phyloP scores from a whole-genome alignment of 192 early-diverging fungal genomes.

The Backusella tuberculispora region DNA sequence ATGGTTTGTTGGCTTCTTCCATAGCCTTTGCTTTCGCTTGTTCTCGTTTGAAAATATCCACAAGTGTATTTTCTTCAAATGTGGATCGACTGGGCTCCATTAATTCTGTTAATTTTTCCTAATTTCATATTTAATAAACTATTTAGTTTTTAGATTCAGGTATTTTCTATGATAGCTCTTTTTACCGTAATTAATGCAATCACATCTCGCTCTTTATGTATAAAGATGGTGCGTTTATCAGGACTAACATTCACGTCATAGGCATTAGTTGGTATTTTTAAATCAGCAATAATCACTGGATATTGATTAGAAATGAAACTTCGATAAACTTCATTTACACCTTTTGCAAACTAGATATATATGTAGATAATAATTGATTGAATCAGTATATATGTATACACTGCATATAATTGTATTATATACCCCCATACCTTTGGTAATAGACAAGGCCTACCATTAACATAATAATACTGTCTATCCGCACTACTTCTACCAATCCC shows the following conservation, averaged over 20 bases:
- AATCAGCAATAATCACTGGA: constrained; percentile 76
- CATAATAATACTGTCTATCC: constrained; percentile 87
- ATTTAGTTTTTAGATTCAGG: background rate
- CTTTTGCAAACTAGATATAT: constrained; percentile 59
- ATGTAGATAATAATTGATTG: background rate
- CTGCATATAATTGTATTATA: background rate
- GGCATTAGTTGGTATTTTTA: constrained; percentile 59
- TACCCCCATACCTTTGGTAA: constrained; percentile 65
- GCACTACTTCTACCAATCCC: constrained; percentile 70
- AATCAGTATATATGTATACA: background rate
- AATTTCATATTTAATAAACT: background rate
- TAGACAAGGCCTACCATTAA: constrained; percentile 90
- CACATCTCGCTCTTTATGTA: constrained; percentile 71
- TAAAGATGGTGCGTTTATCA: constrained; percentile 89
- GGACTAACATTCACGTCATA: constrained; percentile 96
- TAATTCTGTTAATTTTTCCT: constrained; percentile 50
- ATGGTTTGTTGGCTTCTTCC: background rate
- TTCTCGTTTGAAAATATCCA: background rate
- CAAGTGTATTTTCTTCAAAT: constrained; percentile 19
- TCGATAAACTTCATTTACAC: constrained; percentile 85
- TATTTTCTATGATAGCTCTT: background rate
- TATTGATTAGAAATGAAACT: constrained; percentile 70
- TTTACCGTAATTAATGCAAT: constrained; percentile 58
- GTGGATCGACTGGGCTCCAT: constrained; percentile 65
- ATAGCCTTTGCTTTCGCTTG: background rate